Base-by-base conservation (phyloP, 192 early-diverging fungal species). In the Backusella morwellensis region DNA sequence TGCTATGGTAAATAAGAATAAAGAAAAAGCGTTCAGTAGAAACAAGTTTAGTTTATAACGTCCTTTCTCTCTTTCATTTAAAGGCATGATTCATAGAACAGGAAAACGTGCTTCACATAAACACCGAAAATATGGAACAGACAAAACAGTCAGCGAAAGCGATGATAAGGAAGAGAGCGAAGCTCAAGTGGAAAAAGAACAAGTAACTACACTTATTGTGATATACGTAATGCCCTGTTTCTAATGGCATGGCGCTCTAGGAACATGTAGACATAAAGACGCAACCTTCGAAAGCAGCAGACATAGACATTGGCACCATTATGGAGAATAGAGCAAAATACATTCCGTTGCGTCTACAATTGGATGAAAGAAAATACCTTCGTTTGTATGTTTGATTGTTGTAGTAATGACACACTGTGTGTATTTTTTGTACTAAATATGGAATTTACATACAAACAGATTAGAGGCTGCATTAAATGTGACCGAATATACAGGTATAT, bases 401-500 rank as follows among this genome's bases (percentile, higher is more conserved):
- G 32, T 35, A 26, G 5, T 52, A 12, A 63, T 29, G 3, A 14
- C 26, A 8, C 11, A 26, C 4, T 26, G 26, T 63, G 9, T 63
- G 9, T 63, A 23, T 63, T 29, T 63, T 63, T 29, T 63, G 35
- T 29, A 74, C 34, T 50, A 74, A 42, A 44, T 7, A 6, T 14
- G 71, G 70, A 21, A 5, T 70, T 12, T 23, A 17, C 19, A 6
- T 9, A 38, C n/a, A 34, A 11, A 50, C 70, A 88, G 86, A 44
- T 85, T 99, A 29, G 98, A 99, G 81, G 95, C 98, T 9, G 97
- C 94, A 0, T 86, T 99, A 35, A 94, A 92, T 70, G 98, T 98
- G 21, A 93, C 92, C 42, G 88, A 90, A 73, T 90, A 90, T 56
- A 90, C 88, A 35, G 79, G 79, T 80, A 79, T 32, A 15, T 9